A percentile compares a stretch with the other conserved stretches of the same genome.
These are phyloP conservation scores for Cavenderia fasciculata DNA, from an alignment of 78 protist genomes.

Conservation along the genomic window DNA sequence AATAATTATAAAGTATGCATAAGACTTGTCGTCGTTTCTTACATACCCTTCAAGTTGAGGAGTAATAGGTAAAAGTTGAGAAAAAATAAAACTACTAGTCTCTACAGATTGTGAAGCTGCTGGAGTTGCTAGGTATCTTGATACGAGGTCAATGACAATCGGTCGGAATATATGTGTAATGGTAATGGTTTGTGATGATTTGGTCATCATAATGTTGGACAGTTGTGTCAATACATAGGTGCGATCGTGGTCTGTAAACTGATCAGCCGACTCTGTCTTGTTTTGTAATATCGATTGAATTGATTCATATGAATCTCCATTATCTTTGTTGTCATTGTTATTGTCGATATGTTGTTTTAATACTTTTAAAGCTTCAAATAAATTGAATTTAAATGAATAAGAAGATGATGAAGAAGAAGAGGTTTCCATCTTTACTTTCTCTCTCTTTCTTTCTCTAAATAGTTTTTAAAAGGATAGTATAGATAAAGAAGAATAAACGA, in stretches of 20 bases:
- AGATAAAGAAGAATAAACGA: too few species aligned
- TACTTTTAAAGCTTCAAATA: conserved; percentile 21
- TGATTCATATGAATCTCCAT: background rate
- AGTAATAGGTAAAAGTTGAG: conserved; percentile 49
- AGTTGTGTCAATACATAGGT: conserved; percentile 17
- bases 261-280: background rate
- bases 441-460: background rate
- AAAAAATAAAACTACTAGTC: conserved; percentile 17
- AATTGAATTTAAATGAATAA: conserved; percentile 21
- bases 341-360: conserved; percentile 1
- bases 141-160: conserved; percentile 37
- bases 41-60: conserved; percentile 66
- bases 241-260: conserved; percentile 27
- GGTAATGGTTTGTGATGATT: background rate
- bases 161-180: conserved; percentile 48
- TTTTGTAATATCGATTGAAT: conserved; percentile 21
- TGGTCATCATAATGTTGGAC: conserved; percentile 36
- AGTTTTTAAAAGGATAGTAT: background rate
- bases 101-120: background rate
- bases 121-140: conserved; percentile 15
- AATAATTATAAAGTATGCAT: background rate
- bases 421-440: background rate
- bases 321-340: background rate
- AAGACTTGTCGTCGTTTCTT: background rate
- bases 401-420: background rate